phyloP scores from a whole-genome alignment of 148 eudicot species.

The Rheum nobile region DNA sequence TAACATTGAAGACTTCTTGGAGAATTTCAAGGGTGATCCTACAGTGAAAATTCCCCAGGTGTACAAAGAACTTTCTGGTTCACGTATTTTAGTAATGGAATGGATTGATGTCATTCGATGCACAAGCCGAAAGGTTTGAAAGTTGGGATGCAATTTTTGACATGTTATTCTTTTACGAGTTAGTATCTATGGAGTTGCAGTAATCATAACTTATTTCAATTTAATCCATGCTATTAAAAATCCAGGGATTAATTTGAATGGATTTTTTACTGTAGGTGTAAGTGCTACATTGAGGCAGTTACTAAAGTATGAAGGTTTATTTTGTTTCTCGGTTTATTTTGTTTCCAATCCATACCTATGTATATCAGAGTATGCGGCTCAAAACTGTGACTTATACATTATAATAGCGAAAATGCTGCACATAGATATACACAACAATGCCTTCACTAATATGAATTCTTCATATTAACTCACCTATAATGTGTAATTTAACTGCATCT shows the following conservation, averaged over 20 bases:
- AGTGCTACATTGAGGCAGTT: slow-evolving; percentile 94
- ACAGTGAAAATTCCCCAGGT: slow-evolving; percentile 94
- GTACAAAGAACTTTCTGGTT: slow-evolving; percentile 71
- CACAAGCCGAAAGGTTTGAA: slow-evolving; percentile 84
- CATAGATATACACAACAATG: too few species aligned
- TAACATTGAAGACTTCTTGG: slow-evolving; percentile 91
- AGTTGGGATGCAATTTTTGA: background rate
- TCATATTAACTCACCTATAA: background rate
- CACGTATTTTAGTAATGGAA: slow-evolving; percentile 97
- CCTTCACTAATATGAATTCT: too few species aligned
- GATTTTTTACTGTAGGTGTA: slow-evolving; percentile 91
- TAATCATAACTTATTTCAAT: background rate
- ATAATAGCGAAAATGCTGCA: too few species aligned
- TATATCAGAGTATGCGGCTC: too few species aligned
- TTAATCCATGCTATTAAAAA: slow-evolving; percentile 68
- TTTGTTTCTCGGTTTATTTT: too few species aligned
- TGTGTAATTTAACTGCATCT: background rate
- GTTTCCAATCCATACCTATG: too few species aligned
- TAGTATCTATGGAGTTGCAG: background rate
- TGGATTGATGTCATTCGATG: slow-evolving; percentile 99
- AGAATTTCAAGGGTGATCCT: slow-evolving; percentile 90
- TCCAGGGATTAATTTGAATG: slow-evolving; percentile 75
- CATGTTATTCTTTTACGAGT: background rate
- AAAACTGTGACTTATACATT: too few species aligned
- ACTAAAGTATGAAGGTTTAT: too few species aligned